These are phyloP conservation scores for Penicillium egyptiacum DNA, from an alignment of 495 filamentous ascomycete species.

Conservation along the genomic window DNA sequence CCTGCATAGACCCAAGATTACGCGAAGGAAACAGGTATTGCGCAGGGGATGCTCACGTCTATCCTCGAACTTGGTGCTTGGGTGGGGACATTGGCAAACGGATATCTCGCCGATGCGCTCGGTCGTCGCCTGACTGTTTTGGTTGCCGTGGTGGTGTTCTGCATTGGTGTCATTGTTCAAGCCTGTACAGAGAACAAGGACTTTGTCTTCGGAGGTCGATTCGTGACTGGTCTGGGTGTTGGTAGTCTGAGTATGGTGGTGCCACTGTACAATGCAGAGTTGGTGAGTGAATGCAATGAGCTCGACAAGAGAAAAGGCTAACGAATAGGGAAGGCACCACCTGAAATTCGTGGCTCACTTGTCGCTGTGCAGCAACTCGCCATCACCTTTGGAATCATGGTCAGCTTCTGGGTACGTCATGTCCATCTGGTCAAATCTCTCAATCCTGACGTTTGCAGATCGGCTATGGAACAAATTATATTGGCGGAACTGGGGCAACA, in stretches of 20 bases:
- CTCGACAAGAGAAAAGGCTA: constrained; percentile 47
- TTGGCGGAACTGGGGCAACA: constrained; percentile 41
- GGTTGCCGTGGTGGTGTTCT: constrained; percentile 67
- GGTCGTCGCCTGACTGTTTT: constrained; percentile 73
- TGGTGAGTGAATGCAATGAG: constrained; percentile 40
- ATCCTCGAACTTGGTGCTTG: constrained; percentile 84
- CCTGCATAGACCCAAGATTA: constrained; percentile 30
- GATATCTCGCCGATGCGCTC: constrained; percentile 70
- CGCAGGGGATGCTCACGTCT: constrained; percentile 64
- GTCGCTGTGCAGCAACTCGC: constrained; percentile 73
- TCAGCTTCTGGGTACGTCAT: constrained; percentile 61
- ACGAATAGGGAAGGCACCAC: constrained; percentile 56
- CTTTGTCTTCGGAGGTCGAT: constrained; percentile 73
- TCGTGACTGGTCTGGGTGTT: constrained; percentile 60
- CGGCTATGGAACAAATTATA: constrained; percentile 48
- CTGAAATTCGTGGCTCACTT: constrained; percentile 70
- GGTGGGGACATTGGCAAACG: constrained; percentile 72
- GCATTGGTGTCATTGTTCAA: constrained; percentile 74
- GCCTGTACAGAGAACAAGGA: constrained; percentile 56
- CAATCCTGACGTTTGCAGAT: constrained; percentile 41
- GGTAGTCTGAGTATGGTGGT: constrained; percentile 49
- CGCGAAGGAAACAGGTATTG: constrained; percentile 49
- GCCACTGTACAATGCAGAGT: constrained; percentile 62
- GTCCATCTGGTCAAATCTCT: neutral
- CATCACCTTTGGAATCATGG: constrained; percentile 61